Evolutionary conservation across 2,329 filamentous ascomycete genomes (phyloP).

Genomic region (Aureobasidium subglaciale): DNA sequence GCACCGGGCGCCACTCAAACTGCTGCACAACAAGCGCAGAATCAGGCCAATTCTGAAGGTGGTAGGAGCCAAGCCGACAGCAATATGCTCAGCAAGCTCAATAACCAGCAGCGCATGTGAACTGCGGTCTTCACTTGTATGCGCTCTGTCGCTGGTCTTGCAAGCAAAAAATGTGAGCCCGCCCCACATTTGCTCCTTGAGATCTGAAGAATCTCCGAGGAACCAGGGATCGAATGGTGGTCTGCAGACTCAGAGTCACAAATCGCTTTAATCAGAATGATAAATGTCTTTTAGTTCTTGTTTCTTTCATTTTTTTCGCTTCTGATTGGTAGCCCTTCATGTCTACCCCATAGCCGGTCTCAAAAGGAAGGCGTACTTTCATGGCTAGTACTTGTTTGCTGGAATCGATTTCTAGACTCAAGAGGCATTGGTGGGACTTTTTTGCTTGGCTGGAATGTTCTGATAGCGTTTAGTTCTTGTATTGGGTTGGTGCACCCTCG

Average conservation of each 20-base stretch:
- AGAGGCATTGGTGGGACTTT: constrained; percentile 1
- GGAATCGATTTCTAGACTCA: background rate
- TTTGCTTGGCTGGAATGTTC: constrained; percentile 5
- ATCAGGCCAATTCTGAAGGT: constrained; percentile 35
- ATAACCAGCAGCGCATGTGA: constrained; percentile 19
- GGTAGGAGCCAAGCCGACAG: constrained; percentile 35
- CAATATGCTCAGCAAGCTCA: constrained; percentile 38
- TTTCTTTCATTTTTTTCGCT: background rate
- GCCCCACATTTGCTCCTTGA: no score
- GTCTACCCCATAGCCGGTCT: background rate
- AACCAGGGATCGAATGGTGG: no score
- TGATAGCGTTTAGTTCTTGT: constrained; percentile 9
- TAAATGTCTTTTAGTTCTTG: background rate
- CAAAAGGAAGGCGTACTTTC: background rate
- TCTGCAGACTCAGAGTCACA: background rate
- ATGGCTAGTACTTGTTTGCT: background rate
- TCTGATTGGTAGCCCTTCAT: no score
- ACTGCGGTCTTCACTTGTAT: background rate
- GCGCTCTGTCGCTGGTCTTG: background rate
- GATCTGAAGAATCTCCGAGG: no score
- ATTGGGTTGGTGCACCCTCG: background rate
- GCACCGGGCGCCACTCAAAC: constrained; percentile 2
- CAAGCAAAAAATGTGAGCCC: no score
- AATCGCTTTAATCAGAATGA: constrained; percentile 8
- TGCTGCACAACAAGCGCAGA: background rate